Conservation (phyloP, 2,329 filamentous ascomycete species). For the Fusarium caatingaense region DNA sequence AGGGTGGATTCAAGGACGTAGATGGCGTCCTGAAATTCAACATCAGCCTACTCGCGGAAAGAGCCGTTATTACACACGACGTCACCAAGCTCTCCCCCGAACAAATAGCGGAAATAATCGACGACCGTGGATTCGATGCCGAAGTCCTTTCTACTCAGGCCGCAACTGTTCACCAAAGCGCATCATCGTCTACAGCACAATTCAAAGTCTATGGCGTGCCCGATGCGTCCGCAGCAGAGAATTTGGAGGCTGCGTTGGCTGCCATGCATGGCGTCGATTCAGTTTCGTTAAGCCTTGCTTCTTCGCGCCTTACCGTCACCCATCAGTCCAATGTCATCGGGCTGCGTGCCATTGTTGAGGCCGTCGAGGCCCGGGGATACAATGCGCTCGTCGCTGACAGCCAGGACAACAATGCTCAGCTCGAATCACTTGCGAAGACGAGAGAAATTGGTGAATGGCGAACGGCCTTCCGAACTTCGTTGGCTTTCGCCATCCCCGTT, state of each 20-base stretch:
- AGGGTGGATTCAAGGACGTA: constrained; percentile 80
- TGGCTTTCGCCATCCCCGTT: constrained; percentile 88
- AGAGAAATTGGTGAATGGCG: constrained; percentile 96
- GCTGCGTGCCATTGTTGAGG: constrained; percentile 83
- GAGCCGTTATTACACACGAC: constrained; percentile 89
- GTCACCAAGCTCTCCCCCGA: constrained; percentile 75
- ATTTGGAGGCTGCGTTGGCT: constrained; percentile 75
- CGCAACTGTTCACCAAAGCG: constrained; percentile 65
- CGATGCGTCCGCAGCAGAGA: constrained; percentile 76
- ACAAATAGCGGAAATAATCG: constrained; percentile 83
- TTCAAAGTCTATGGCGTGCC: constrained; percentile 87
- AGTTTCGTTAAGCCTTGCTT: constrained; percentile 79
- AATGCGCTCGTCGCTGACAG: constrained; percentile 91
- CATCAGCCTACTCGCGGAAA: constrained; percentile 92
- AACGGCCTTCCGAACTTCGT: constrained; percentile 79
- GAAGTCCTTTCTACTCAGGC: constrained; percentile 80
- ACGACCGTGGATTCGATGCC: constrained; percentile 90
- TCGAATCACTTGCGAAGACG: constrained; percentile 95
- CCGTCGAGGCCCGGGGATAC: constrained; percentile 83
- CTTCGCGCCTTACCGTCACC: constrained; percentile 77
- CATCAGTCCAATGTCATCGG: constrained; percentile 80
- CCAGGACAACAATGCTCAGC: constrained; percentile 95
- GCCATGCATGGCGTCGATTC: constrained; percentile 77
- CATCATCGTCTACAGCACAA: constrained; percentile 71
- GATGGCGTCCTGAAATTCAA: constrained; percentile 90